A percentile compares a stretch with the other conserved stretches of the same genome.
phyloP scores from a whole-genome alignment of 2,329 filamentous ascomycete genomes.

The Ustulina deusta region DNA sequence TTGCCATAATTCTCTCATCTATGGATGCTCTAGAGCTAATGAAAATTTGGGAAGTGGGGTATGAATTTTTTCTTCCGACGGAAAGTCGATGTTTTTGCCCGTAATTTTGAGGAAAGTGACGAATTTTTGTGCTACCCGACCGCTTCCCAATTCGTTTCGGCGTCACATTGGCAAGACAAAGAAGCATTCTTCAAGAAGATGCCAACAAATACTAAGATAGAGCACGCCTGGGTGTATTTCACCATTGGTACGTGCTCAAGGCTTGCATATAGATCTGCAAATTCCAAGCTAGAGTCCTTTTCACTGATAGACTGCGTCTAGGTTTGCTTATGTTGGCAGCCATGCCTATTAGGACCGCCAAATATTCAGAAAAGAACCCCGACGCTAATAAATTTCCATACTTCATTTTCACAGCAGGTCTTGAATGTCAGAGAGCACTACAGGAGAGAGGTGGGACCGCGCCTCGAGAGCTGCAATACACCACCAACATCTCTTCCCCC shows the following conservation, averaged over 20 bases:
- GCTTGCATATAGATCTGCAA: not conserved
- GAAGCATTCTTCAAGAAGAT: not conserved
- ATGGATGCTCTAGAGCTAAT: not conserved
- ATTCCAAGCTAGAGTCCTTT: not conserved
- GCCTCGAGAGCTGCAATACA: not conserved
- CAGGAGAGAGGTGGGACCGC: not conserved
- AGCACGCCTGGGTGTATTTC: not conserved
- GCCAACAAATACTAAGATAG: not conserved
- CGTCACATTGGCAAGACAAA: not conserved
- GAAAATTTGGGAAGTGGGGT: not conserved
- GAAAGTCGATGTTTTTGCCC: not conserved
- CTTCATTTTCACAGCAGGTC: not conserved
- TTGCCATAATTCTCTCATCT: not conserved
- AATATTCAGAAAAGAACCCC: not conserved
- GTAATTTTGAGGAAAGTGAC: not conserved
- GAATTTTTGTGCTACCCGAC: not conserved
- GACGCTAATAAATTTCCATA: not conserved
- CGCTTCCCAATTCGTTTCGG: not conserved
- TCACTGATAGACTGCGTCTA: not conserved
- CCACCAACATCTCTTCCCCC: too few species aligned
- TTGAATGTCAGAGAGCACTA: not conserved
- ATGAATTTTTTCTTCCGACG: not conserved
- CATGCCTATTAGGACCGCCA: not conserved
- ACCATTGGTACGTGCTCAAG: slow-evolving; percentile 3
- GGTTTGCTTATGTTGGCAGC: slow-evolving; percentile 19